These are phyloP conservation scores for Ophiostoma ulmi DNA, from an alignment of 2,329 filamentous ascomycete genomes.

Conservation along the genomic window DNA sequence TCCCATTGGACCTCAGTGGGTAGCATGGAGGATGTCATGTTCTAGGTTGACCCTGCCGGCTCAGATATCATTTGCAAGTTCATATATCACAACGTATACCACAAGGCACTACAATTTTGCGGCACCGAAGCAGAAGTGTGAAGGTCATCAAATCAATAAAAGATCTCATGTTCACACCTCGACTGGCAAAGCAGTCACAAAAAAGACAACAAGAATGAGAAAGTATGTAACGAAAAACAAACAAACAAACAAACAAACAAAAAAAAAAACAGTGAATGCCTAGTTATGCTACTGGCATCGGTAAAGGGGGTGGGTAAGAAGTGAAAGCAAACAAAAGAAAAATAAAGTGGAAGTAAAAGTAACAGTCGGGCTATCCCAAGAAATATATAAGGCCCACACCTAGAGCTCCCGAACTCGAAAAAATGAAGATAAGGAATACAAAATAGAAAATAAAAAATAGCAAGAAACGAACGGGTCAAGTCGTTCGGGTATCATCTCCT, in stretches of 20 bases:
- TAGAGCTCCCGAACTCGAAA: conserved; percentile 10
- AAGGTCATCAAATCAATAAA: conserved; percentile 13
- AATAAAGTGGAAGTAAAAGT: neutral
- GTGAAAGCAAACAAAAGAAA: conserved; percentile 8
- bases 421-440: neutral
- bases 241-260: too few relatives aligned
- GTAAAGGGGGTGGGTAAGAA: conserved; percentile 14
- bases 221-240: conserved; percentile 1
- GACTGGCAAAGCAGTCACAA: neutral
- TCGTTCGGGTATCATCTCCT: neutral
- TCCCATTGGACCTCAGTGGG: neutral
- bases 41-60: neutral
- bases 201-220: neutral
- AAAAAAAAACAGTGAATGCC: neutral
- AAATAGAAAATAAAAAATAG: conserved; percentile 3
- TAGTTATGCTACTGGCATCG: conserved; percentile 7
- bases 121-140: neutral
- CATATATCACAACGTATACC: neutral
- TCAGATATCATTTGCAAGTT: neutral
- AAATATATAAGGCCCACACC: conserved; percentile 11
- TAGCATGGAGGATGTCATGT: neutral
- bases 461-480: conserved; percentile 7
- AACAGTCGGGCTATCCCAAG: neutral
- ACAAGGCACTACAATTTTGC: neutral
- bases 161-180: conserved; percentile 8